Base-by-base conservation (phyloP, 1,139 yeast genomes). In the Blastobotrys proliferans region DNA sequence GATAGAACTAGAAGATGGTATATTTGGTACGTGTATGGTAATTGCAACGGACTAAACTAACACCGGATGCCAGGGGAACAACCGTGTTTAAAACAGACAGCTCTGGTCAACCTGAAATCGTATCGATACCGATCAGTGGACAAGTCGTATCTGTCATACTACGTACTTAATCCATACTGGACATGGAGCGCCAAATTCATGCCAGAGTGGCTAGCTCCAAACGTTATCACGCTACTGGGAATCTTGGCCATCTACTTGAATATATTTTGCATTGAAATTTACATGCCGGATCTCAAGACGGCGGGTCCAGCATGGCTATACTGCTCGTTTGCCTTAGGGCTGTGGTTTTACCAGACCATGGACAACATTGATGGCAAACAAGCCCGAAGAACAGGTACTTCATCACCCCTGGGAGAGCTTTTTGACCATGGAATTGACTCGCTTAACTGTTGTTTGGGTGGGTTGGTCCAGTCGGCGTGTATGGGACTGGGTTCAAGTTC, bases 341-440 rank as follows among this genome's bases (percentile, higher is more conserved):
- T 83, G 49, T 79, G 83, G 61, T 76, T 82, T 75, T 83, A 83
- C 64, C 92, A 83, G 58, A 83, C 94, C 1, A 81, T 83, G 68
- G 94, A 83, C 64, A 87, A 87, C 26, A 81, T 88, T 57, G 94
- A 83, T 60, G 94, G 94, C 9, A 79, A 82, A 54, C 94, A 83
- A 62, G 94, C 94, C 13, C 72, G 94, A 53, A 62, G 77, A 55
- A 83, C 92, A 0, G 84, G 84, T 25, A 84, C 83, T 56, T 73
- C 81, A 46, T 85, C 90, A 2, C 92, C 94, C 2, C 68, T 83
- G 51, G 94, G 92, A 13, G 92, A 83, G 62, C 70, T 83, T 49
- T 83, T 83, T 58, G 94, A 83, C 62, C 94, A 83, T 55, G 84
- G 88, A 22, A 78, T 83, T 46, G 94, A 83, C 62, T 83, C 92